Conservation (phyloP, 1,284 basidiomycete genomes). For the Pyrrhoderma lamaoense region DNA sequence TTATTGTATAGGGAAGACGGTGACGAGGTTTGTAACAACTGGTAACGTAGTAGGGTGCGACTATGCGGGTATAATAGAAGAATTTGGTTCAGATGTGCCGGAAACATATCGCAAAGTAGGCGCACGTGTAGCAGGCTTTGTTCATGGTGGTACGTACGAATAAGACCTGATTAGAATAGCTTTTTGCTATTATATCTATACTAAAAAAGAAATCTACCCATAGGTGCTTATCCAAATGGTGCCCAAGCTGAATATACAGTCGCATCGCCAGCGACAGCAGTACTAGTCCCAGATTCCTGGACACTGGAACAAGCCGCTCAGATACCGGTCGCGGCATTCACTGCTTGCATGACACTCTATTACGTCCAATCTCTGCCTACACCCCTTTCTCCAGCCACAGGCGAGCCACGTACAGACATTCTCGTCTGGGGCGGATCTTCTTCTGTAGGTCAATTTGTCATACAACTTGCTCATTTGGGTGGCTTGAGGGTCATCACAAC, state of each 20-base stretch:
- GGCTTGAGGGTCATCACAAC: slow-evolving; percentile 35
- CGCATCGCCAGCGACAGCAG: slow-evolving; percentile 23
- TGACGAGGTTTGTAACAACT: neutral
- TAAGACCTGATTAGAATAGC: slow-evolving; percentile 22
- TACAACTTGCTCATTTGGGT: slow-evolving; percentile 33
- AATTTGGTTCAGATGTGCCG: slow-evolving; percentile 28
- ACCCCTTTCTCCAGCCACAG: slow-evolving; percentile 17
- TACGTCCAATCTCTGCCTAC: slow-evolving; percentile 20
- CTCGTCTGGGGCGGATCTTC: slow-evolving; percentile 37
- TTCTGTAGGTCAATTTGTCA: slow-evolving; percentile 34
- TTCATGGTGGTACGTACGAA: slow-evolving; percentile 31
- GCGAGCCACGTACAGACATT: slow-evolving; percentile 18
- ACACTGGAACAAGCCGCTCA: slow-evolving; percentile 27
- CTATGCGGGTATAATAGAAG: slow-evolving; percentile 36
- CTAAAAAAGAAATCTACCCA: too few species aligned
- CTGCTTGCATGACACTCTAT: slow-evolving; percentile 23
- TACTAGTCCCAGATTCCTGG: slow-evolving; percentile 26
- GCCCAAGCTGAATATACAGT: slow-evolving; percentile 19
- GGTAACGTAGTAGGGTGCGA: slow-evolving; percentile 34
- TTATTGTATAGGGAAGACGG: slow-evolving; percentile 12
- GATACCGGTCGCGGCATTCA: slow-evolving; percentile 22
- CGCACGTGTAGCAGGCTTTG: slow-evolving; percentile 37
- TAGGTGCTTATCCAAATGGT: slow-evolving; percentile 7
- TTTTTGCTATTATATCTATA: neutral
- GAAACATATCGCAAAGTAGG: slow-evolving; percentile 28